A percentile compares a stretch with the other conserved stretches of the same genome.
Evolutionary conservation across 2,329 filamentous ascomycete genomes (phyloP).

Genomic region (Stagonosporopsis rhizophila): DNA sequence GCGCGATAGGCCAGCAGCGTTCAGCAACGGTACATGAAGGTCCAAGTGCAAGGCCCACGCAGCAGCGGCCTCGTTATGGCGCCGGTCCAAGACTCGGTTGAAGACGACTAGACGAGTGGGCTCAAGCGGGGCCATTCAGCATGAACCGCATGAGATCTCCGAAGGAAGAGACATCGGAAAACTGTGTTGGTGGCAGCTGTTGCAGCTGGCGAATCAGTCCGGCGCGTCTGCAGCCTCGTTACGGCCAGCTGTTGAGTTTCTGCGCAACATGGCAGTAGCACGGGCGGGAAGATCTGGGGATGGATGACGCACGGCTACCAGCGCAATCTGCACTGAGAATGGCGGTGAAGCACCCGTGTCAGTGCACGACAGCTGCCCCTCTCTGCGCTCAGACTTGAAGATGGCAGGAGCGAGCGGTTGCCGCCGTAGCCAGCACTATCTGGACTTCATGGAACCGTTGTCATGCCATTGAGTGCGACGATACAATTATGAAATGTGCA

Average conservation of each 20-base stretch:
- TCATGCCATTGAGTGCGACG: not conserved
- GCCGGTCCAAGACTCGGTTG: constrained; percentile 40
- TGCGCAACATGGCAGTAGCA: constrained; percentile 26
- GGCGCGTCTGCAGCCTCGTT: constrained; percentile 14
- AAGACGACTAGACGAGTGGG: constrained; percentile 17
- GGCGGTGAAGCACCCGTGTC: constrained; percentile 30
- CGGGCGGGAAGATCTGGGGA: constrained; percentile 34
- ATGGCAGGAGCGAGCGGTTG: constrained; percentile 13
- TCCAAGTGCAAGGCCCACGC: constrained; percentile 29
- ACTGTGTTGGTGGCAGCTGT: constrained; percentile 10
- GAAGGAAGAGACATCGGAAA: constrained; percentile 13
- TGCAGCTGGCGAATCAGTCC: constrained; percentile 13
- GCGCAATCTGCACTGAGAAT: constrained; percentile 34
- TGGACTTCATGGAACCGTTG: not conserved
- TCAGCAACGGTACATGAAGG: constrained; percentile 36
- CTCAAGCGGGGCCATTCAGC: constrained; percentile 18
- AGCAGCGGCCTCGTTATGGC: constrained; percentile 38
- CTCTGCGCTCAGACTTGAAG: constrained; percentile 20
- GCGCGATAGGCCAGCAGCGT: constrained; percentile 37
- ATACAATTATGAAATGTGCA: constrained; percentile 3
- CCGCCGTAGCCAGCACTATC: constrained; percentile 10
- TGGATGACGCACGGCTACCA: constrained; percentile 36
- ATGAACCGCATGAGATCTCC: constrained; percentile 17
- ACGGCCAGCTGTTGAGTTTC: constrained; percentile 15
- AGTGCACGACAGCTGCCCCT: constrained; percentile 29